These are phyloP conservation scores for Boletus mariae DNA, from an alignment of 1,284 basidiomycete genomes.

Conservation along the genomic window DNA sequence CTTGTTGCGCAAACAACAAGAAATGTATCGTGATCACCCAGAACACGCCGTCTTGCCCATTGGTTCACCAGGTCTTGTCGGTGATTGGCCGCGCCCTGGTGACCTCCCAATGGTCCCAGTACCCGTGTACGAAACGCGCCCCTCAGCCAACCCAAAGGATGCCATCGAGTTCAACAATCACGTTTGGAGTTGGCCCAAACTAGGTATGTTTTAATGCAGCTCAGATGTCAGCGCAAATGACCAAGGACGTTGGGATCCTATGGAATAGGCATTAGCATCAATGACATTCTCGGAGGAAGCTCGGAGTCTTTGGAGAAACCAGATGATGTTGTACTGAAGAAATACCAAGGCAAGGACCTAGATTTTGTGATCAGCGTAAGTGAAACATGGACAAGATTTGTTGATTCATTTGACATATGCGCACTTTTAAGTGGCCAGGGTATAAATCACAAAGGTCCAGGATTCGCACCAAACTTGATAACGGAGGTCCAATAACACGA, in stretches of 20 bases:
- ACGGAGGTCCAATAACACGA: conserved; percentile 1
- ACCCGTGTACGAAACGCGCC: background rate
- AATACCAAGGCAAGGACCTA: background rate
- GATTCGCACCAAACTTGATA: background rate
- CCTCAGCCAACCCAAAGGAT: background rate
- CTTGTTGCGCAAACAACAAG: background rate
- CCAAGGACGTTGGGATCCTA: background rate
- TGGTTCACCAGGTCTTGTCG: background rate
- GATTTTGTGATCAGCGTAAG: conserved; percentile 10
- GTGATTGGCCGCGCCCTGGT: background rate
- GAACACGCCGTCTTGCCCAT: background rate
- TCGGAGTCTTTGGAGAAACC: background rate
- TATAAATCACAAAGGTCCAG: background rate
- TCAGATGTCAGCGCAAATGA: background rate
- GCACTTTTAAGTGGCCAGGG: conserved; percentile 16
- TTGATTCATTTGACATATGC: background rate
- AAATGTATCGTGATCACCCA: background rate
- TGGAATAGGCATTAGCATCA: background rate
- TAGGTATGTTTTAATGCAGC: background rate
- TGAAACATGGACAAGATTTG: background rate
- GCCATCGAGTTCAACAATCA: background rate
- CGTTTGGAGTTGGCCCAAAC: too few relatives aligned
- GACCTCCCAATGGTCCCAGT: background rate
- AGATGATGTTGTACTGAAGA: background rate
- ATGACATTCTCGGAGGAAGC: background rate